Percentiles rank a stretch among this genome's conserved stretches.
Conservation (phyloP, 1,284 basidiomycete species). For the Agaricales sp. region DNA sequence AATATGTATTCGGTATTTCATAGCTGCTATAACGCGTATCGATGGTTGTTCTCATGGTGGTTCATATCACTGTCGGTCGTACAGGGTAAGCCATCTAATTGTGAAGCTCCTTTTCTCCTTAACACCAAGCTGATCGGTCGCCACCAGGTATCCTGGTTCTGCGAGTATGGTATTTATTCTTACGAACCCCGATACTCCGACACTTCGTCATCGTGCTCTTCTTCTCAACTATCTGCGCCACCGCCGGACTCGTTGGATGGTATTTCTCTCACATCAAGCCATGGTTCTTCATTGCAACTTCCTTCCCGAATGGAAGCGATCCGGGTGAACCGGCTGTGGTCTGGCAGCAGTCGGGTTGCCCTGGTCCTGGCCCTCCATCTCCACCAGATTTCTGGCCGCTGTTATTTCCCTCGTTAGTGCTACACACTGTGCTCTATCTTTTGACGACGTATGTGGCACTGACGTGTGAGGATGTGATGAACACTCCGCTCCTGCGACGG, state of each 20-base stretch:
- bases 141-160: not conserved
- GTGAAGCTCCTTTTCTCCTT: not conserved
- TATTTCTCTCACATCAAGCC: not conserved
- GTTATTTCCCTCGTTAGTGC: not conserved
- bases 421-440: not conserved
- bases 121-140: not conserved
- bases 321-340: too few species aligned
- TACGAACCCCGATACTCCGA: not conserved
- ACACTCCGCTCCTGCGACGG: not conserved
- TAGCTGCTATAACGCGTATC: not conserved
- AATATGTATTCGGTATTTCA: too few species aligned
- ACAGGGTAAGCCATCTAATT: not conserved
- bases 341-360: not conserved
- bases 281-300: not conserved
- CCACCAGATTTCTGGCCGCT: not conserved
- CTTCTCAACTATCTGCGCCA: not conserved
- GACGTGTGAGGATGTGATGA: not conserved
- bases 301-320: not conserved
- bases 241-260: not conserved
- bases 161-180: not conserved
- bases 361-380: not conserved
- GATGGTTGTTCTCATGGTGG: not conserved
- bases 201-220: not conserved
- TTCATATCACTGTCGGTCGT: not conserved
- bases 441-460: not conserved